Evolutionary conservation across 129 eudicot genomes (phyloP).

Genomic region (Kitagawia praeruptora): DNA sequence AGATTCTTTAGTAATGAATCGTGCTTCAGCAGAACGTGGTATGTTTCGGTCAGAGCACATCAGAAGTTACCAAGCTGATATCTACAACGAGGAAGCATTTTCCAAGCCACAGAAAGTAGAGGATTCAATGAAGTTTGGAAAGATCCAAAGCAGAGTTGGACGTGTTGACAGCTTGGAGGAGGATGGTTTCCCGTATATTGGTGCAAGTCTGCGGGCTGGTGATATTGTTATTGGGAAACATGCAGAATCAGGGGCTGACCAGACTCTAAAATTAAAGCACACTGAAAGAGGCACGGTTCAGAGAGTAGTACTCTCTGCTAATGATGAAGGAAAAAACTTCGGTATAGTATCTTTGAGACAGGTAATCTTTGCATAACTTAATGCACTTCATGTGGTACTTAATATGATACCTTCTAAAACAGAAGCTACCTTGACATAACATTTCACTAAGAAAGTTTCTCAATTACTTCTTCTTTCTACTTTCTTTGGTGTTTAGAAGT

Average conservation of each 20-base stretch:
- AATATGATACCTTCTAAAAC: background rate
- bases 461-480: background rate
- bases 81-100: constrained; percentile 41
- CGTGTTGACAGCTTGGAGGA: constrained; percentile 86
- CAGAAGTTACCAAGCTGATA: constrained; percentile 74
- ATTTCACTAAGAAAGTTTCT: background rate
- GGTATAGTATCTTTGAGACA: constrained; percentile 86
- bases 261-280: constrained; percentile 73
- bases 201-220: constrained; percentile 70
- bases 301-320: constrained; percentile 70
- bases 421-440: background rate
- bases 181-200: constrained; percentile 79
- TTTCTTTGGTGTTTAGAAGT: background rate
- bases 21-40: constrained; percentile 83
- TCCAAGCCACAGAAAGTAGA: constrained; percentile 47
- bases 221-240: constrained; percentile 82
- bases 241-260: constrained; percentile 71
- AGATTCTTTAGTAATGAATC: constrained; percentile 86
- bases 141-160: constrained; percentile 71
- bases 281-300: constrained; percentile 94
- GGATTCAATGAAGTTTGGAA: constrained; percentile 54
- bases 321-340: constrained; percentile 83
- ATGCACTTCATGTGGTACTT: background rate
- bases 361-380: constrained; percentile 26
- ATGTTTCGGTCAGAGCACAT: constrained; percentile 84